Conservation (phyloP, 73 alveolate genomes). For the Paramecium caudatum region DNA sequence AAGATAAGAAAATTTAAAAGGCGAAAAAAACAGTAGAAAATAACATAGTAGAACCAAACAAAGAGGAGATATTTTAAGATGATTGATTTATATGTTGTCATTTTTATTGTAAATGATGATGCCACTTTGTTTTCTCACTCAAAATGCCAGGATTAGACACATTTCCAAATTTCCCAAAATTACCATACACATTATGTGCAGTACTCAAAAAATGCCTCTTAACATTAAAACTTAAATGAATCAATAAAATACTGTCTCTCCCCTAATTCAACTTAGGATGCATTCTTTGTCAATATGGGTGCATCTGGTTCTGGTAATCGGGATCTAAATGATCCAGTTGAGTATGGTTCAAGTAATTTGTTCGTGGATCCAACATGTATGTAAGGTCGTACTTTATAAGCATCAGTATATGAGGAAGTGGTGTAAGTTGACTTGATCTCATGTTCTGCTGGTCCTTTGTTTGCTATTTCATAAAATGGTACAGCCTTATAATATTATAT, state of each 20-base stretch:
- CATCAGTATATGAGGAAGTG: constrained; percentile 41
- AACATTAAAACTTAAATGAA: constrained; percentile 64
- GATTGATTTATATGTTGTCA: constrained; percentile 40
- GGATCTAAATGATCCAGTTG: constrained; percentile 65
- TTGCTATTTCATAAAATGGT: constrained; percentile 73
- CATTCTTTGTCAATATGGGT: constrained; percentile 69
- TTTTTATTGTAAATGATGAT: constrained; percentile 71
- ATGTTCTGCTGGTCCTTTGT: constrained; percentile 67
- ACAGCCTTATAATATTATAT: constrained; percentile 56
- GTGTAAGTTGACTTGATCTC: constrained; percentile 55
- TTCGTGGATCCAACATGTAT: constrained; percentile 73
- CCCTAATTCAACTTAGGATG: constrained; percentile 77
- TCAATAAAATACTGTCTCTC: constrained; percentile 76
- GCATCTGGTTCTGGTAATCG: constrained; percentile 77
- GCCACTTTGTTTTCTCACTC: constrained; percentile 73
- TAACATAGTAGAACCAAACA: background rate
- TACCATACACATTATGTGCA: constrained; percentile 73
- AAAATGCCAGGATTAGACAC: constrained; percentile 74
- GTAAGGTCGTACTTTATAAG: constrained; percentile 74
- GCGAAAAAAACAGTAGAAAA: constrained; percentile 20
- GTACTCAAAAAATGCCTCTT: constrained; percentile 69
- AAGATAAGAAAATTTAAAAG: constrained; percentile 2
- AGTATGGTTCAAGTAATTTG: constrained; percentile 70
- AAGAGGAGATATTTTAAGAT: constrained; percentile 50
- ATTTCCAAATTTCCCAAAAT: constrained; percentile 75